Evolutionary conservation across 2,329 filamentous ascomycete species (phyloP).

Genomic region (Cryphonectria japonica): DNA sequence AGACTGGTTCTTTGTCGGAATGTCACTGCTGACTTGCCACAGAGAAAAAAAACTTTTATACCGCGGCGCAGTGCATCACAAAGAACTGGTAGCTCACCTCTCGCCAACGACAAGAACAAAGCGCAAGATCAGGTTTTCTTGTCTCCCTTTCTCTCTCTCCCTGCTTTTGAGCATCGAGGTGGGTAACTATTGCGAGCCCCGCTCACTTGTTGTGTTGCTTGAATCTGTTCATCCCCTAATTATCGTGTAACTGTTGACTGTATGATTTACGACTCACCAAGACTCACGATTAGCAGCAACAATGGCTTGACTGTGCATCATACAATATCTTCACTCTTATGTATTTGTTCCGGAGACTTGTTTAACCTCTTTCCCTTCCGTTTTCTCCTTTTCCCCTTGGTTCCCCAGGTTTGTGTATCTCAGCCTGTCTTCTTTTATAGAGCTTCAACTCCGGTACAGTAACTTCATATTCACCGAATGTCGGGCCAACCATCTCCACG

Average conservation of each 20-base stretch:
- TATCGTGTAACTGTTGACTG: too few species aligned
- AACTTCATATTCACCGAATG: background rate
- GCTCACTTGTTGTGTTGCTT: background rate
- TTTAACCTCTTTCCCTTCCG: background rate
- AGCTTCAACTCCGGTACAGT: background rate
- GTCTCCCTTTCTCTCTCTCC: background rate
- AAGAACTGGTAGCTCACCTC: background rate
- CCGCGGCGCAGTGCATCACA: background rate
- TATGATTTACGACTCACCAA: background rate
- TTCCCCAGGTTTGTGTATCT: background rate
- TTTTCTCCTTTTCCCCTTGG: background rate
- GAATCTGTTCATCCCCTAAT: background rate
- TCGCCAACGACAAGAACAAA: background rate
- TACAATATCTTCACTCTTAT: background rate
- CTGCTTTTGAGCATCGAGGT: background rate
- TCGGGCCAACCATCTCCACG: background rate
- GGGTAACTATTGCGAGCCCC: background rate
- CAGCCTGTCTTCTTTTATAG: background rate
- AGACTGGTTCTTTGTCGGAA: background rate
- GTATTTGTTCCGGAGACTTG: background rate
- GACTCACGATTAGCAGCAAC: conserved; percentile 3
- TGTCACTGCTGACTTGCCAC: background rate
- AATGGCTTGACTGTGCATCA: background rate
- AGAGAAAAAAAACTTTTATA: background rate
- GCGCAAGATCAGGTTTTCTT: background rate